These are phyloP conservation scores for Ceratocystiopsis sp. DNA, from an alignment of 2,329 filamentous ascomycete genomes.

Conservation along the genomic window DNA sequence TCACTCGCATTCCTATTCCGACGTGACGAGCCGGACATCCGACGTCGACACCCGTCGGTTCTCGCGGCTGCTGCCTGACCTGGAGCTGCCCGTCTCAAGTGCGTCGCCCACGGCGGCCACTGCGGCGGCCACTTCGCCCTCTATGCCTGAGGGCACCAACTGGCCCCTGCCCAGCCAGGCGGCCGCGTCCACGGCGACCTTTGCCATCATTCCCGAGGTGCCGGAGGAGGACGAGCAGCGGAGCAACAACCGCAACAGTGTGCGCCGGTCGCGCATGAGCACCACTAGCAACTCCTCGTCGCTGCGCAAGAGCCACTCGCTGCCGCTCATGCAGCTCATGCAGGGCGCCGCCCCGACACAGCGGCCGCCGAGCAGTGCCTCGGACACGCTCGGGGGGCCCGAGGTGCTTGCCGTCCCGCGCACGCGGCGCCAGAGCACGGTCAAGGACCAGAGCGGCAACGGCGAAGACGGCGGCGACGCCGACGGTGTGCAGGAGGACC, in stretches of 20 bases:
- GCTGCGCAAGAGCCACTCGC: constrained; percentile 36
- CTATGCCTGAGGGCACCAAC: constrained; percentile 20
- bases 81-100: constrained; percentile 6
- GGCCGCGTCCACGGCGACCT: constrained; percentile 10
- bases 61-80: constrained; percentile 5
- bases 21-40: too few relatives aligned
- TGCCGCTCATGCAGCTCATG: constrained; percentile 32
- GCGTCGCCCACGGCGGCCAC: too few relatives aligned
- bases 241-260: constrained; percentile 13
- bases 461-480: constrained; percentile 11
- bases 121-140: too few relatives aligned
- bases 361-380: constrained; percentile 26
- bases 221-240: constrained; percentile 44
- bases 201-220: constrained; percentile 37
- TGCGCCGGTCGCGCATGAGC: constrained; percentile 23
- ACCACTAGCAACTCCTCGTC: constrained; percentile 31
- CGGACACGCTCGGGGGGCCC: constrained; percentile 32
- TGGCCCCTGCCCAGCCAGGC: constrained; percentile 26
- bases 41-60: too few relatives aligned
- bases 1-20: constrained; percentile 14
- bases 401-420: constrained; percentile 22
- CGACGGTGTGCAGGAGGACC: constrained; percentile 19
- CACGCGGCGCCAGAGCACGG: constrained; percentile 11
- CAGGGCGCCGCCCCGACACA: constrained; percentile 4
- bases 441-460: not conserved